phyloP scores from a whole-genome alignment of 2,329 filamentous ascomycete genomes.

The Alternaria sp. region DNA sequence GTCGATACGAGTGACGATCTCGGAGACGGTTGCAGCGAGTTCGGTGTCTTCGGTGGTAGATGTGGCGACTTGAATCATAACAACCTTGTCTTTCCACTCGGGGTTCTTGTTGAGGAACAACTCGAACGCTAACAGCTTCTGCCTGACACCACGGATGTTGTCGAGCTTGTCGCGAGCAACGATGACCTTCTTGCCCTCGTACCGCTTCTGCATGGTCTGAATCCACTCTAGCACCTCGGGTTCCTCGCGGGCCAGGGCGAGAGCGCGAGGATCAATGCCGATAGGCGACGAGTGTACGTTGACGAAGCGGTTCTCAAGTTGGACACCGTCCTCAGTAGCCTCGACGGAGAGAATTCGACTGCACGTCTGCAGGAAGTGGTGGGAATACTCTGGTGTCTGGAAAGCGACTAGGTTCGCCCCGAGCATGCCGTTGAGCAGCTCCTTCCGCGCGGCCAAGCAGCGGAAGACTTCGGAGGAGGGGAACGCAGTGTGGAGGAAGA shows the following conservation, averaged over 20 bases:
- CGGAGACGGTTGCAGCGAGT: slow-evolving; percentile 84
- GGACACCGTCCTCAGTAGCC: slow-evolving; percentile 83
- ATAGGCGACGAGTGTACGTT: slow-evolving; percentile 87
- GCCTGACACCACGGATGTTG: slow-evolving; percentile 86
- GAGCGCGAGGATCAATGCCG: slow-evolving; percentile 83
- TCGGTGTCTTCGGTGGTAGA: slow-evolving; percentile 89
- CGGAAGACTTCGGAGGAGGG: slow-evolving; percentile 96
- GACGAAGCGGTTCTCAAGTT: slow-evolving; percentile 91
- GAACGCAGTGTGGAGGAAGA: slow-evolving; percentile 94
- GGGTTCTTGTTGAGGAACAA: slow-evolving; percentile 94
- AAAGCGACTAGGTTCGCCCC: slow-evolving; percentile 93
- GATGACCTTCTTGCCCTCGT: slow-evolving; percentile 87
- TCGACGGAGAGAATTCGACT: slow-evolving; percentile 90
- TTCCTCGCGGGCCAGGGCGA: slow-evolving; percentile 73
- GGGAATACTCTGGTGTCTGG: slow-evolving; percentile 89
- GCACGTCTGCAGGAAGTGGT: slow-evolving; percentile 95
- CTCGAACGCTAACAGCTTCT: slow-evolving; percentile 92
- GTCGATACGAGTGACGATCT: slow-evolving; percentile 94
- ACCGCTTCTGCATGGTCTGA: slow-evolving; percentile 78
- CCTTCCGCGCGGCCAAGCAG: slow-evolving; percentile 83
- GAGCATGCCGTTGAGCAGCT: slow-evolving; percentile 89
- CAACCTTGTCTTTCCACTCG: slow-evolving; percentile 83
- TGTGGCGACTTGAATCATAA: slow-evolving; percentile 91
- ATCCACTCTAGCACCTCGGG: slow-evolving; percentile 80
- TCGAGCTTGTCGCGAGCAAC: slow-evolving; percentile 95